Conservation (phyloP, 2,329 filamentous ascomycete species). For the Lachnellula arida region DNA sequence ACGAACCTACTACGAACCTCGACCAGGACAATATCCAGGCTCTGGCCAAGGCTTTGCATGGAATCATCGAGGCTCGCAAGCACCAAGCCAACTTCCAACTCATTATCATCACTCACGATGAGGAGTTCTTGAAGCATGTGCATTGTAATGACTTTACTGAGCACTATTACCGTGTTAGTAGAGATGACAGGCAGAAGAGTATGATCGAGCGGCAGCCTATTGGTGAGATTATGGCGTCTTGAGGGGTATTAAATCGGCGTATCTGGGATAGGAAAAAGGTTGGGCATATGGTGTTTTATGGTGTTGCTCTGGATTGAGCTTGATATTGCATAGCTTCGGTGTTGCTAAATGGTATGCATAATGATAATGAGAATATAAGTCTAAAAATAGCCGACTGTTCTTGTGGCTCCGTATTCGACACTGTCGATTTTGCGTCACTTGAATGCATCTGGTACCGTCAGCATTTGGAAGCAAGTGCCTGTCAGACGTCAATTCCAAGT, state of each 20-base stretch:
- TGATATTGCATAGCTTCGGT: background rate
- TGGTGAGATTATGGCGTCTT: background rate
- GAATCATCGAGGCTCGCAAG: constrained; percentile 79
- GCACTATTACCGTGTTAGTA: constrained; percentile 80
- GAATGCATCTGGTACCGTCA: no score
- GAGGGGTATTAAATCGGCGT: background rate
- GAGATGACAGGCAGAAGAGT: constrained; percentile 82
- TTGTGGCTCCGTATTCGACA: no score
- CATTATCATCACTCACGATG: constrained; percentile 98
- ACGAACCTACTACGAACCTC: constrained; percentile 96
- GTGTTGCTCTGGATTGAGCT: background rate
- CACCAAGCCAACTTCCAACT: constrained; percentile 94
- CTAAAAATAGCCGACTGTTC: no score
- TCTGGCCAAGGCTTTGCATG: constrained; percentile 76
- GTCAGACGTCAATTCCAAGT: no score
- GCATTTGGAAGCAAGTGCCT: no score
- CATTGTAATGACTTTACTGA: constrained; percentile 90
- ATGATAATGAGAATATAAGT: no score
- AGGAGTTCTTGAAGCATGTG: constrained; percentile 92
- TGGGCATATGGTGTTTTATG: background rate
- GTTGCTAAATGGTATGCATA: background rate
- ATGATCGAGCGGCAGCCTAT: constrained; percentile 63
- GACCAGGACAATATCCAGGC: constrained; percentile 92
- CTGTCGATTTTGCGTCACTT: no score
- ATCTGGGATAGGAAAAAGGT: background rate